Percentiles rank a stretch among this genome's conserved stretches.
Evolutionary conservation across 2,329 filamentous ascomycete genomes (phyloP).

Genomic region (Xylariales sp.): DNA sequence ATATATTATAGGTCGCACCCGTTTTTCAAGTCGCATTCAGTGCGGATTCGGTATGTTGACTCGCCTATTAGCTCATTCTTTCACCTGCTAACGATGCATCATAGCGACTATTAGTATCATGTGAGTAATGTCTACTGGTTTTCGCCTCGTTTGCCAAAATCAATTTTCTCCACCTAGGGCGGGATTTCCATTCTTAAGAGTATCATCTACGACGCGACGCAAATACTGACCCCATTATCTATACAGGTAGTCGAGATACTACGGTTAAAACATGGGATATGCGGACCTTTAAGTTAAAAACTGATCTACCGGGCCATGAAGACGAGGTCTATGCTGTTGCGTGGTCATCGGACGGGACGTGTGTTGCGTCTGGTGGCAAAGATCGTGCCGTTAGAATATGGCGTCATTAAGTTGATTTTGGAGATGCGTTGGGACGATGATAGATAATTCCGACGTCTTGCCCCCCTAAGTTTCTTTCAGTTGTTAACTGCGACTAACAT

Average conservation of each 20-base stretch:
- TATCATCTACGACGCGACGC: background rate
- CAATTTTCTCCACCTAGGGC: background rate
- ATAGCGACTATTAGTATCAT: conserved; percentile 52
- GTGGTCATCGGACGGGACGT: conserved; percentile 91
- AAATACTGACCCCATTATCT: conserved; percentile 38
- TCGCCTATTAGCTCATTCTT: background rate
- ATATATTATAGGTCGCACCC: conserved; percentile 66
- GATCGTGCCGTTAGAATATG: conserved; percentile 82
- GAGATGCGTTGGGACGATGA: background rate
- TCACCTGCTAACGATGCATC: conserved; percentile 11
- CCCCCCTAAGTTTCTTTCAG: background rate
- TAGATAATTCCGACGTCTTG: background rate
- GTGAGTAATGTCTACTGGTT: conserved; percentile 18
- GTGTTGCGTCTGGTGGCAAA: conserved; percentile 90
- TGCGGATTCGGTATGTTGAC: conserved; percentile 73
- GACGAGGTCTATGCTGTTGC: conserved; percentile 68
- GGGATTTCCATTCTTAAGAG: background rate
- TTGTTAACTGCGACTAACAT: conserved; percentile 1
- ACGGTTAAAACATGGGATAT: conserved; percentile 95
- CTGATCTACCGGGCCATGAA: conserved; percentile 41
- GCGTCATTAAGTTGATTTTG: conserved; percentile 64
- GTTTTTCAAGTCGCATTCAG: conserved; percentile 95
- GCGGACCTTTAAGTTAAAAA: conserved; percentile 77
- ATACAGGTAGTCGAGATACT: conserved; percentile 78
- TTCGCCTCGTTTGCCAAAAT: background rate